These are phyloP conservation scores for Coemansia sp. DNA, from an alignment of 192 early-diverging fungal genomes.

Conservation along the genomic window DNA sequence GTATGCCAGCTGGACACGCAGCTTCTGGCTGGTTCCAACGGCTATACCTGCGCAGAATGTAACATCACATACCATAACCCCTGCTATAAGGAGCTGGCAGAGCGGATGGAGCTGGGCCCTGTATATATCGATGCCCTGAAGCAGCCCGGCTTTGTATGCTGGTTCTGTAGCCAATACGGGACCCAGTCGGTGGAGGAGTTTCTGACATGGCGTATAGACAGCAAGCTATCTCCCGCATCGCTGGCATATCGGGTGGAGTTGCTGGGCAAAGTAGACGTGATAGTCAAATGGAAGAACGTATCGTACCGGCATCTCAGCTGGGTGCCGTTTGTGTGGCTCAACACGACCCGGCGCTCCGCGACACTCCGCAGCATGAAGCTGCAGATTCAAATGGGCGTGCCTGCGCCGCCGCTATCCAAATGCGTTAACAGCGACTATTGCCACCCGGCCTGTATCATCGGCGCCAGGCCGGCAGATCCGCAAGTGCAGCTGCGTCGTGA, in stretches of 20 bases:
- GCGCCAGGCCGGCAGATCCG: background rate
- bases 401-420: slow-evolving; percentile 9
- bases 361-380: slow-evolving; percentile 8
- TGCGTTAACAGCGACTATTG: slow-evolving; percentile 1
- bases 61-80: slow-evolving; percentile 11
- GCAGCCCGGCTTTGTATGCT: slow-evolving; percentile 13
- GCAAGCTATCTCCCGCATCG: background rate
- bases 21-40: background rate
- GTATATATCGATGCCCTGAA: background rate
- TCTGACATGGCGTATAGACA: slow-evolving; percentile 20
- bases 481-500: background rate
- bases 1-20: background rate
- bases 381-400: background rate
- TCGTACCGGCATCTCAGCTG: slow-evolving; percentile 40
- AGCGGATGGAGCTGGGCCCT: background rate
- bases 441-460: slow-evolving; percentile 14
- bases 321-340: slow-evolving; percentile 40
- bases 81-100: slow-evolving; percentile 11
- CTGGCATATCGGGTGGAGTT: background rate
- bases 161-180: slow-evolving; percentile 12
- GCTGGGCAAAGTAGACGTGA: slow-evolving; percentile 14
- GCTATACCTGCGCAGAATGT: slow-evolving; percentile 9
- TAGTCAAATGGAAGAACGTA: slow-evolving; percentile 28
- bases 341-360: background rate
- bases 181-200: slow-evolving; percentile 7